Base-by-base conservation (phyloP, 371 early-diverging fungal species). In the Batkoa obscura region DNA sequence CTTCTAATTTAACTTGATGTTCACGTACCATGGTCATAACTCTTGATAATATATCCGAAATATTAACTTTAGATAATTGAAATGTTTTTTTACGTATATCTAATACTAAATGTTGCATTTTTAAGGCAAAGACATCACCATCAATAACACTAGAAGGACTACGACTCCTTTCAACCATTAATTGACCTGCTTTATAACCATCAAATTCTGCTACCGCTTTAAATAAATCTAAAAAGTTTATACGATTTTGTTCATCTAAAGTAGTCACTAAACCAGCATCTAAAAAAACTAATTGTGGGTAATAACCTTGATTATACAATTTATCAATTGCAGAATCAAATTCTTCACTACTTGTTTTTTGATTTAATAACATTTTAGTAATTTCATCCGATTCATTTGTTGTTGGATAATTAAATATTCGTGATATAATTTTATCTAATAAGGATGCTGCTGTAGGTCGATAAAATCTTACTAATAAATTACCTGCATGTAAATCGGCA, bases 401-500 rank as follows among this genome's bases (percentile, higher is more conserved):
- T 4, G 62, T 59, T 17, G 45, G 38, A 49, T 59, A 32, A 10
- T 69, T 43, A 56, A 64, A 51, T 47, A 68, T 58, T 59, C 76
- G 60, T 54, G 66, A 60, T 57, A 75, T 30, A 36, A 41, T 41
- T 35, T 31, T 10, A 32, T 15, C 53, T 23, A 35, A 58, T 45
- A 30, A 43, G 10, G 45, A 42, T 30, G 48, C 55, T 30, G 42
- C 41, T n/a, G 74, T 70, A 4, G 79, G 83, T 55, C 79, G 79
- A 55, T 75, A 71, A 62, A 93, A 90, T 13, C 81, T 76, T 5
- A 95, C 80, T 71, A 90, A 72, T 41, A 94, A 90, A 64, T 95
- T 95, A 23, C 96, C 91, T 0, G 93, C 93, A 58, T 92, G 93
- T 52, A 93, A 65, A 66, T 96, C 93, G 2, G 90, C 89, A 62